phyloP scores from a whole-genome alignment of 306 rosid genomes.

The Argentina anserina region DNA sequence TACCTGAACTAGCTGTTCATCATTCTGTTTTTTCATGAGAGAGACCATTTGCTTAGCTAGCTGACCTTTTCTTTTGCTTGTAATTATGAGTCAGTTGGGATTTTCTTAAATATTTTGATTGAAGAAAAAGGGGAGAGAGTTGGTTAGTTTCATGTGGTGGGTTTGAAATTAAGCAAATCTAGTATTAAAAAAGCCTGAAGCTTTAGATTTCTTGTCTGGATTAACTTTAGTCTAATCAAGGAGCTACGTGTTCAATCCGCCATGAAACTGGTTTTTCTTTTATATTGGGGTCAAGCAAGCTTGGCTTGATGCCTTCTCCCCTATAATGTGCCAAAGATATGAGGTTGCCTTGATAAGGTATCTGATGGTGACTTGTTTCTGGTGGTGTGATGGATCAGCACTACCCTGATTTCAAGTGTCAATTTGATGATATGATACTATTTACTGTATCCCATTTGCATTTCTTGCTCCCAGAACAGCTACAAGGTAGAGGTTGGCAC shows the following conservation, averaged over 20 bases:
- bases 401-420: not conserved
- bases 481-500: not conserved
- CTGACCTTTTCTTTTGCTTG: constrained; percentile 3
- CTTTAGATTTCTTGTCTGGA: constrained; percentile 17
- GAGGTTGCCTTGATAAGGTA: not conserved
- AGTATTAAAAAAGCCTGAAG: constrained; percentile 5
- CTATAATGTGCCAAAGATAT: not conserved
- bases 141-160: constrained; percentile 20
- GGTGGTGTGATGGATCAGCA: constrained; percentile 4
- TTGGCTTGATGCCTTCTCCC: not conserved
- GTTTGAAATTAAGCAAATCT: constrained; percentile 26
- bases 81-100: not conserved
- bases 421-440: not conserved
- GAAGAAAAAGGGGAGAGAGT: constrained; percentile 12
- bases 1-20: constrained; percentile 3
- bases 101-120: not conserved
- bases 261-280: not conserved
- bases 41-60: constrained; percentile 18
- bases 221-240: constrained; percentile 20
- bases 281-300: not conserved
- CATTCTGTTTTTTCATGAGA: constrained; percentile 20
- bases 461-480: not conserved
- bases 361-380: not conserved
- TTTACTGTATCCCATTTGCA: not conserved
- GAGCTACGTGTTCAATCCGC: constrained; percentile 24